Percentiles rank a stretch among this genome's conserved stretches.
Evolutionary conservation across 345 rosid genomes (phyloP).

Genomic region (Aurinia saxatilis): DNA sequence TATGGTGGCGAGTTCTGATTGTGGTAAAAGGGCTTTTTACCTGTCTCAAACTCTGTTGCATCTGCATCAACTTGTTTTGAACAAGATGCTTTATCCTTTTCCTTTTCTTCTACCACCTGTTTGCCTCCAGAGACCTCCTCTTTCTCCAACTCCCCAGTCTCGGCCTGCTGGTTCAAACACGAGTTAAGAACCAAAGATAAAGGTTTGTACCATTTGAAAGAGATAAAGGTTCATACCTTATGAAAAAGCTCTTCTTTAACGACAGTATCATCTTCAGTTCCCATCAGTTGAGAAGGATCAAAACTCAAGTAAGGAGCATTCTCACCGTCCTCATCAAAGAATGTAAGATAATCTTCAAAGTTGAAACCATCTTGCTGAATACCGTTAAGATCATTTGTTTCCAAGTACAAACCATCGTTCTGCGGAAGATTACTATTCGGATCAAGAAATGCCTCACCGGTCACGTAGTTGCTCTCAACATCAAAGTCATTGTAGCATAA

Average conservation of each 20-base stretch:
- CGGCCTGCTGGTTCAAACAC: slow-evolving; percentile 29
- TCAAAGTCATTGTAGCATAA: slow-evolving; percentile 32
- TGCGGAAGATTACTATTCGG: slow-evolving; percentile 30
- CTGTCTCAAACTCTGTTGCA: slow-evolving; percentile 36
- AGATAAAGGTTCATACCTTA: slow-evolving; percentile 29
- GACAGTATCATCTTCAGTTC: slow-evolving; percentile 21
- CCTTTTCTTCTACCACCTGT: slow-evolving; percentile 26
- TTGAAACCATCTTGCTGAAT: slow-evolving; percentile 43
- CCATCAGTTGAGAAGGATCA: slow-evolving; percentile 49
- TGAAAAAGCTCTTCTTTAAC: slow-evolving; percentile 24
- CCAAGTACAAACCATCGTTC: slow-evolving; percentile 49
- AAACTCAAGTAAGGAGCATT: slow-evolving; percentile 31
- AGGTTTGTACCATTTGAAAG: background rate
- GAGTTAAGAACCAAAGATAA: background rate
- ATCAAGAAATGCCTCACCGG: slow-evolving; percentile 45
- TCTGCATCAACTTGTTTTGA: slow-evolving; percentile 47
- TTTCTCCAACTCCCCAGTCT: slow-evolving; percentile 38
- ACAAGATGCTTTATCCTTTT: slow-evolving; percentile 39
- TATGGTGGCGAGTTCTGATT: background rate
- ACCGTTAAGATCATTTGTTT: slow-evolving; percentile 62
- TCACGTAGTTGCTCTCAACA: slow-evolving; percentile 29
- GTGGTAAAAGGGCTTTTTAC: slow-evolving; percentile 28
- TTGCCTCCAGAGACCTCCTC: slow-evolving; percentile 25
- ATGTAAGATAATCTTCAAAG: slow-evolving; percentile 64
- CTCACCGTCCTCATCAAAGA: slow-evolving; percentile 54